phyloP scores from a whole-genome alignment of 164 flowering plant species.

The Umbilicus rupestris region DNA sequence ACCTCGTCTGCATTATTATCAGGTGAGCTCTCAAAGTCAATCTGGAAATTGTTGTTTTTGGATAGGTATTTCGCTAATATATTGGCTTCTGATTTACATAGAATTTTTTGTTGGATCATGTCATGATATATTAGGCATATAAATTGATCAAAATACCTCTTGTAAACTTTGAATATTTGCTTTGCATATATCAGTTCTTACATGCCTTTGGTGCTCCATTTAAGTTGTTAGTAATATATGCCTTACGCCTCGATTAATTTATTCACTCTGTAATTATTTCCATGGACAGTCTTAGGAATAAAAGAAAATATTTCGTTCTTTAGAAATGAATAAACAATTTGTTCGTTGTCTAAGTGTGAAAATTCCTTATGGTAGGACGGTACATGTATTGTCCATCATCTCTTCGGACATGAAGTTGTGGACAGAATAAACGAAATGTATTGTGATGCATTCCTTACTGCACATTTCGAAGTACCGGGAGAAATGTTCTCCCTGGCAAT shows the following conservation, averaged over 20 bases:
- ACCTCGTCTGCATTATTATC: constrained; percentile 73
- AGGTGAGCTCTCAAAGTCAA: constrained; percentile 31
- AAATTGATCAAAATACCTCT: too few species aligned
- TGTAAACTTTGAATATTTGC: too few species aligned
- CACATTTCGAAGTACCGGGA: constrained; percentile 97
- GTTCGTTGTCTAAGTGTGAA: neutral
- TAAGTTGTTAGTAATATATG: too few species aligned
- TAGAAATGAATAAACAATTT: neutral
- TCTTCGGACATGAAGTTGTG: constrained; percentile 91
- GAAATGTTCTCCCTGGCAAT: constrained; percentile 96
- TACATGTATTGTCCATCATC: constrained; percentile 90
- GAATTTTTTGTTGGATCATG: neutral
- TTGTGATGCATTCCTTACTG: constrained; percentile 84
- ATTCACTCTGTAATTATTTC: neutral
- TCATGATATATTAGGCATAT: too few species aligned
- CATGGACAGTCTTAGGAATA: neutral
- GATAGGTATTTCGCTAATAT: too few species aligned
- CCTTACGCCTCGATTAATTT: neutral
- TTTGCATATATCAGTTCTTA: too few species aligned
- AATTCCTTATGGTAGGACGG: constrained; percentile 48
- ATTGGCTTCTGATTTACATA: too few species aligned
- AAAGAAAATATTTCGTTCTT: too few species aligned
- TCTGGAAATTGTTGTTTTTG: too few species aligned
- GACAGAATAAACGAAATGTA: constrained; percentile 73
- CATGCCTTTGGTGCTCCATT: too few species aligned